Evolutionary conservation across 305 asterid genomes (phyloP).

Genomic region (Ajuga reptans): DNA sequence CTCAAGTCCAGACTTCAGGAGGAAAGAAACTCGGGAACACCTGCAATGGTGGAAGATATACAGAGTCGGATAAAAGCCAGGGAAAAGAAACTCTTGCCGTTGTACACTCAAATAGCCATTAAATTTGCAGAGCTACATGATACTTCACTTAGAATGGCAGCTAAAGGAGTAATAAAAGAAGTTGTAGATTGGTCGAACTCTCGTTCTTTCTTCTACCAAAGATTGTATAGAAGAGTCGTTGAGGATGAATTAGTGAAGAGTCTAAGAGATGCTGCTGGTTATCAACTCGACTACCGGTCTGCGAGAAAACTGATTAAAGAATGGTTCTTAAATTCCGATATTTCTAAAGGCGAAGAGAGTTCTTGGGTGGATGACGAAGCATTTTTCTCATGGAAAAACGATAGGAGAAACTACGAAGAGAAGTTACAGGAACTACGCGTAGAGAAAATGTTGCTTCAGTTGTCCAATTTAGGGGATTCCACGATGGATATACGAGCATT

Average conservation of each 20-base stretch:
- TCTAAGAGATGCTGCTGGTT: conserved; percentile 69
- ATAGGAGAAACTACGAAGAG: conserved; percentile 56
- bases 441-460: conserved; percentile 54
- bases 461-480: conserved; percentile 63
- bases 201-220: conserved; percentile 60
- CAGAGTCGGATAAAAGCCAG: conserved; percentile 60
- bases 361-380: conserved; percentile 65
- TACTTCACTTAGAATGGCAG: conserved; percentile 89
- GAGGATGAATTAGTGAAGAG: conserved; percentile 69
- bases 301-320: conserved; percentile 54
- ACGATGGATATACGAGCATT: conserved; percentile 56
- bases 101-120: conserved; percentile 84
- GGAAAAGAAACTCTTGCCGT: conserved; percentile 77
- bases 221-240: conserved; percentile 65
- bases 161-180: conserved; percentile 67
- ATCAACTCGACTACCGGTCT: conserved; percentile 46
- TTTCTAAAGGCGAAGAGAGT: conserved; percentile 37
- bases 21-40: conserved; percentile 29
- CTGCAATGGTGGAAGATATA: conserved; percentile 29
- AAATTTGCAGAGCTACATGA: conserved; percentile 94
- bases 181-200: conserved; percentile 78
- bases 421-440: conserved; percentile 57
- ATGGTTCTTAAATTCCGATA: conserved; percentile 65
- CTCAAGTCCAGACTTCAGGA: conserved; percentile 50
- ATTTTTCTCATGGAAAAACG: conserved; percentile 70